Conservation (phyloP, 805 yeast genomes). For the Nematodospora valgi region DNA sequence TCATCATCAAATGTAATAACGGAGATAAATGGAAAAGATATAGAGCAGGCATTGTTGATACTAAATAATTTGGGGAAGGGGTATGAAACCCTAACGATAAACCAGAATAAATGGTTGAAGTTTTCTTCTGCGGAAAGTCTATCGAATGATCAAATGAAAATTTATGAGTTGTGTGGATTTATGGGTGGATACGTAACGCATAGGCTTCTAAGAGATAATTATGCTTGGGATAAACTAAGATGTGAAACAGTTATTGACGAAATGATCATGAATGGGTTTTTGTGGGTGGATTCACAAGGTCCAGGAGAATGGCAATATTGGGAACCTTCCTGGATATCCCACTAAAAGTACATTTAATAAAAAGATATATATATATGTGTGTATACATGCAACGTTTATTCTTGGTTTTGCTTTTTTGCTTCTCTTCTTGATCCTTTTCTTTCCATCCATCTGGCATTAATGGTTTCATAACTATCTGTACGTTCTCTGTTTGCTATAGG, state of each 20-base stretch:
- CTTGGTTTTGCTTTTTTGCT: background rate
- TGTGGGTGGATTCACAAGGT: slow-evolving; percentile 75
- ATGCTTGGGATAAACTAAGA: slow-evolving; percentile 67
- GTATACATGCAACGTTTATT: background rate
- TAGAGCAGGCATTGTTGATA: slow-evolving; percentile 51
- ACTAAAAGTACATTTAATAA: slow-evolving; percentile 2
- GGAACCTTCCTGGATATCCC: slow-evolving; percentile 71
- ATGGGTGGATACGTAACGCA: slow-evolving; percentile 70
- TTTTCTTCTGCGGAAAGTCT: slow-evolving; percentile 27
- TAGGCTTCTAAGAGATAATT: slow-evolving; percentile 65
- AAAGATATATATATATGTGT: background rate
- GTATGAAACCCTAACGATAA: slow-evolving; percentile 57
- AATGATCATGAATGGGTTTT: slow-evolving; percentile 74
- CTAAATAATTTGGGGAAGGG: slow-evolving; percentile 67
- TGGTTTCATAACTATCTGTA: slow-evolving; percentile 62
- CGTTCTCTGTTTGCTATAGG: slow-evolving; percentile 55
- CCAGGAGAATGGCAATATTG: slow-evolving; percentile 51
- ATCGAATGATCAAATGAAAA: slow-evolving; percentile 59
- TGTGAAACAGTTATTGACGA: slow-evolving; percentile 65
- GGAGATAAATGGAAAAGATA: slow-evolving; percentile 45
- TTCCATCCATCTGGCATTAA: slow-evolving; percentile 59
- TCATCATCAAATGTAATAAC: slow-evolving; percentile 22
- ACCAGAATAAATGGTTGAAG: slow-evolving; percentile 50
- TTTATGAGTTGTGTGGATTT: slow-evolving; percentile 72
- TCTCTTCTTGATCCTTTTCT: slow-evolving; percentile 28